Percentiles rank a stretch among this genome's conserved stretches.
Conservation (phyloP, 495 filamentous ascomycete genomes). For the Corynascus novoguineensis region DNA sequence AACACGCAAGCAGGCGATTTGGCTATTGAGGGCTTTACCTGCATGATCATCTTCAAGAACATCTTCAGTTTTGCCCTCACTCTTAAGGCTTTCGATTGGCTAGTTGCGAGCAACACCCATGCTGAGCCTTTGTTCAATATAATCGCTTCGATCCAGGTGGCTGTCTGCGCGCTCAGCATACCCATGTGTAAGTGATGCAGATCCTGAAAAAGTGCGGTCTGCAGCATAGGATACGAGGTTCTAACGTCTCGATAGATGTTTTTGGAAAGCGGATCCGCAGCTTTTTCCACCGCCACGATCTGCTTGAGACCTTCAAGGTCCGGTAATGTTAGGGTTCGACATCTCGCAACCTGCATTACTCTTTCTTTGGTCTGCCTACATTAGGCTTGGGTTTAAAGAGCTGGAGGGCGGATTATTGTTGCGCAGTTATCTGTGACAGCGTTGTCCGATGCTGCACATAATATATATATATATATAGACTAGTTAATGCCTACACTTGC, state of each 20-base stretch:
- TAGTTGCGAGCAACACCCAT: constrained; percentile 53
- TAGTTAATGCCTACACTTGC: constrained; percentile 3
- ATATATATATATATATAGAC: neutral
- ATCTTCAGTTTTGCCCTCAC: constrained; percentile 85
- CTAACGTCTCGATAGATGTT: constrained; percentile 51
- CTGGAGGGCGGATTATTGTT: neutral
- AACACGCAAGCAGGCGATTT: constrained; percentile 55
- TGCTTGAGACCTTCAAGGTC: constrained; percentile 51
- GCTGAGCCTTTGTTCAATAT: constrained; percentile 57
- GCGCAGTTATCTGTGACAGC: neutral
- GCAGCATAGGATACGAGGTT: neutral
- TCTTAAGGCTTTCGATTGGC: constrained; percentile 75
- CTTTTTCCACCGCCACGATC: constrained; percentile 65
- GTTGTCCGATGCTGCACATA: neutral
- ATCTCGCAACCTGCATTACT: neutral
- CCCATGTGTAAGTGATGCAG: constrained; percentile 55
- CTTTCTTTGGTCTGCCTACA: neutral
- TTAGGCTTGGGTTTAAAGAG: neutral
- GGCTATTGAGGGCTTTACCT: constrained; percentile 85
- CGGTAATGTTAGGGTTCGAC: constrained; percentile 8
- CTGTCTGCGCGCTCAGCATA: constrained; percentile 63
- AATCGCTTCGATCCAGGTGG: constrained; percentile 70
- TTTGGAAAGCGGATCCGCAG: constrained; percentile 72
- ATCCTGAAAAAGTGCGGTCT: neutral
- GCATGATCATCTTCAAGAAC: constrained; percentile 85